Percentiles rank a stretch among this genome's conserved stretches.
Conservation (phyloP, 805 yeast genomes). For the Barnettozyma botsteinii region DNA sequence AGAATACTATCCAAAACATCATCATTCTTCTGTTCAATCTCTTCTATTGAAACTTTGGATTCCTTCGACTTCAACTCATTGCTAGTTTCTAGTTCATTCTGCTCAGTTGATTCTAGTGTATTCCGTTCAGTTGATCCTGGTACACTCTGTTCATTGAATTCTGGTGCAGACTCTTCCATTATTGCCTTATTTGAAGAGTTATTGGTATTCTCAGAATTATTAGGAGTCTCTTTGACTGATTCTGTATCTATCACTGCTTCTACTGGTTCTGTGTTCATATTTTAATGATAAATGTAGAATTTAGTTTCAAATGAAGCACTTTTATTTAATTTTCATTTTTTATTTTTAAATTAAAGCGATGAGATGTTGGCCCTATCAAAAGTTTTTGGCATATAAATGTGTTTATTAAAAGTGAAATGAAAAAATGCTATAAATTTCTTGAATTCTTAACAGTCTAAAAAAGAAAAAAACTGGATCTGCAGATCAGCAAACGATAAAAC, state of each 20-base stretch:
- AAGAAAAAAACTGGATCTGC: too few relatives aligned
- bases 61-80: neutral
- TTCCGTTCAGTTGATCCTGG: too few relatives aligned
- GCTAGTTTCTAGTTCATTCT: neutral
- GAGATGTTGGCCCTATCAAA: constrained; percentile 1
- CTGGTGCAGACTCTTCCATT: too few relatives aligned
- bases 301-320: too few relatives aligned
- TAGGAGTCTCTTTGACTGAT: too few relatives aligned
- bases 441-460: neutral
- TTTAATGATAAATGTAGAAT: too few relatives aligned
- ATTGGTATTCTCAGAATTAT: too few relatives aligned
- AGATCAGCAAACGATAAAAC: constrained; percentile 6
- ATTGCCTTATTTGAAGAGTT: too few relatives aligned
- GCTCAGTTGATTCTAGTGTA: neutral
- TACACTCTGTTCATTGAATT: too few relatives aligned
- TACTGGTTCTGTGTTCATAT: neutral
- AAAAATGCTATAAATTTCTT: neutral
- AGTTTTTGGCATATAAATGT: too few relatives aligned
- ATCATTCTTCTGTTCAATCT: neutral
- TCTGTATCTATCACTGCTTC: too few relatives aligned
- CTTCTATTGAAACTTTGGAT: neutral
- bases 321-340: too few relatives aligned
- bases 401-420: neutral
- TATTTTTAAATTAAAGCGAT: neutral
- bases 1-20: neutral